These are phyloP conservation scores for Tripterygium wilfordii DNA, from an alignment of 177 flowering plant genomes.

Conservation along the genomic window DNA sequence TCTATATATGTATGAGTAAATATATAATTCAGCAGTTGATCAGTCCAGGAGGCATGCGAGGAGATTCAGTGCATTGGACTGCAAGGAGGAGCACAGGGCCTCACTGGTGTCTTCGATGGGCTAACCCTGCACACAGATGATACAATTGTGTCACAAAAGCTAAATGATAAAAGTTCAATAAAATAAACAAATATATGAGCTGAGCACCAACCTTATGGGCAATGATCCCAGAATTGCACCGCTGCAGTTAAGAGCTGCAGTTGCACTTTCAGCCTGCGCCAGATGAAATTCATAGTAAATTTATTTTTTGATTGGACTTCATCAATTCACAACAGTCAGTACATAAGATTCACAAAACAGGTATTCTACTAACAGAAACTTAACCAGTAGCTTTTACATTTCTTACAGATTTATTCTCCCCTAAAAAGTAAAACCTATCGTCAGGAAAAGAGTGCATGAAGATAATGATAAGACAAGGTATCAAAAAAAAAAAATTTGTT, in stretches of 20 bases:
- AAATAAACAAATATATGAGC: not conserved
- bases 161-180: not conserved
- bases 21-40: constrained; percentile 17
- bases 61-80: constrained; percentile 28
- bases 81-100: constrained; percentile 68
- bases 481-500: no score
- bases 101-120: constrained; percentile 88
- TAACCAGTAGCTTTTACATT: no score
- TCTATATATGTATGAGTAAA: constrained; percentile 24
- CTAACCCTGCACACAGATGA: constrained; percentile 78
- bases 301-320: no score
- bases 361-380: no score
- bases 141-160: no score
- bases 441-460: no score
- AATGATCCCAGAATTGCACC: constrained; percentile 60
- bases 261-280: constrained; percentile 83
- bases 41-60: constrained; percentile 2
- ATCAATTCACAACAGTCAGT: not conserved
- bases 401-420: no score
- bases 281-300: not conserved
- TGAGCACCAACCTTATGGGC: constrained; percentile 48
- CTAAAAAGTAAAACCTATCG: no score
- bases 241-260: constrained; percentile 70
- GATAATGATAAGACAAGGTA: no score
- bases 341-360: no score